Base-by-base conservation (phyloP, 768 basidiomycete genomes). In the Tulasnella calospora region DNA sequence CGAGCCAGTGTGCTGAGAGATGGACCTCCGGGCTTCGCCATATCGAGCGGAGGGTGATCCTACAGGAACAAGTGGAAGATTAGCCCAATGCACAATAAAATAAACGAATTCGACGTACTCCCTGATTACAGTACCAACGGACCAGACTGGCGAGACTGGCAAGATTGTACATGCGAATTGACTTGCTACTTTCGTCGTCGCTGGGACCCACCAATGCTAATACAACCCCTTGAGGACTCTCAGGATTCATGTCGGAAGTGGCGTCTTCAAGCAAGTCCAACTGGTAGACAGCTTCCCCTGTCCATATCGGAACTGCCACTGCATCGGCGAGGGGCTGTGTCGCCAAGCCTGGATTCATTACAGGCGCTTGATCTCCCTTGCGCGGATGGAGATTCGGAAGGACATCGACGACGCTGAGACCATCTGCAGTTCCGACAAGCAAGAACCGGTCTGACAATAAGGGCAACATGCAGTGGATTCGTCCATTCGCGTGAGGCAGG, bases 81-180 rank as follows among this genome's bases (percentile, higher is more conserved):
- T 72, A 38, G 33, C 21, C 23, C 8, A 44, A 38, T 38, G 0
- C 35, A 12, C 6, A 6, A 35, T 35, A 5, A 30, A 33, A 67
- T 67, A 35, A 3, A 69, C 30, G 17, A 1, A 35, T 46, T 30
- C 5, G n/a, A 73, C 84, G 57, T 80, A 91, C 94, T 84, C 91
- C 91, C 78, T 92, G 90, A 13, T 90, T 85, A 23, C 91, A 84
- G 0, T 89, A 87, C 92, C 92, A 95, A 81, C 90, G 90, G 1
- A 92, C 92, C 17, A 95, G 87, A 81, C 88, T 94, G 12, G 88
- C 87, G 8, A 95, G 84, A 82, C 93, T 93, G 27, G 89, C 86
- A 27, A 95, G 86, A 81, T 91, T 95, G 83, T 95, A 95, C 93
- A 95, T 94, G 55, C 94, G 89, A 55, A 94, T 84, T 9, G 86